Base-by-base conservation (phyloP, 805 yeast species). In the Cyberlindnera samutprakarnensis region DNA sequence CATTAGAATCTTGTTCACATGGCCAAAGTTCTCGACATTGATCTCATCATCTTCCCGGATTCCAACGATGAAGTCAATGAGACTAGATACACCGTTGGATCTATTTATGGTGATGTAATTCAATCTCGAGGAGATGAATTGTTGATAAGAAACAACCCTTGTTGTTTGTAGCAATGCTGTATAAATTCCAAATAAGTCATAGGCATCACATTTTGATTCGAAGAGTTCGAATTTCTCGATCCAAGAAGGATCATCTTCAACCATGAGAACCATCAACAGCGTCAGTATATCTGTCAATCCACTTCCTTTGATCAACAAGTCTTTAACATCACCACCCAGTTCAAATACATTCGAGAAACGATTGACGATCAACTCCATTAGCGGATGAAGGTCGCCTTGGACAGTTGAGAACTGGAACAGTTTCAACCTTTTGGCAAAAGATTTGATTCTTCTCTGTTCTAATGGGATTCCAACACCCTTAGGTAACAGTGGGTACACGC, bases 31-130 rank as follows among this genome's bases (percentile, higher is more conserved):
- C 20, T 72, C 75, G n/a, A 76, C 55, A 40, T 76, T 77, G 11
- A 86, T 56, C 10, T 74, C 76, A 35, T 80, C 90, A 33, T 68
- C 65, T 25, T 85, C 94, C 35, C 95, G 62, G 17, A 83, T 61
- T 0, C 95, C 95, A 11, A 82, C 61, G 1, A 83, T 64, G 40
- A 83, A 75, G 53, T 90, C 96, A 18, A 87, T 65, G 30, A 90
- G 56, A 2, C 87, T 67, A 18, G 71, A 56, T 2, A 92, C 74
- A 0, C 97, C 96, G 46, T 80, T 78, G 1, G 68, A 54, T 16
- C 94, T 66, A 26, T 65, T 54, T 14, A 72, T 51, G 1, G 82
- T 80, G 18, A 85, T 54, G 4, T 52, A 38, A 1, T 79, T 69
- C 4, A 90, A 60, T 29, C 67, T 61, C 1, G 56, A 38, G 29